Evolutionary conservation across 2,329 filamentous ascomycete genomes (phyloP), one percentile per base, ranked within the genome.

Genomic region (Ceratocystis colombiana): DNA sequence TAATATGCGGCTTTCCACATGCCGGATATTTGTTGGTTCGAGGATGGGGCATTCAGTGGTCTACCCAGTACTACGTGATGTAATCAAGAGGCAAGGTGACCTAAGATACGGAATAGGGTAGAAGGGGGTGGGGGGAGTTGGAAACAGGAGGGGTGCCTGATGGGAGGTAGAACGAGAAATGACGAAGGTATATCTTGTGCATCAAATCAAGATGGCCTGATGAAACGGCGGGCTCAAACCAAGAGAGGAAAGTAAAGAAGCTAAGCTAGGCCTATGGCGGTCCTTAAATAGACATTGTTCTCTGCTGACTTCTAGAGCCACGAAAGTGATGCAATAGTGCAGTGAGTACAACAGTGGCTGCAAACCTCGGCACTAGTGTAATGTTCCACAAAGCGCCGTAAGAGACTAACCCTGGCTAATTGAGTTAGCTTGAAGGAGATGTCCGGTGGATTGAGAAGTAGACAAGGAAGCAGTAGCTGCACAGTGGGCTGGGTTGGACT

Each of bases 41-140:
- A 25, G 53, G 53, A 17, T 17, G 12, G 53, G 30, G 5, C 37
- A 41, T 41, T 41, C 37, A 33, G 53, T 57, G 28, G 53, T 57
- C 53, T 57, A 17, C n/a, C 30, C 53, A n/a, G 10, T 22, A n/a
- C 22, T 57, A 57, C 53, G n/a, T 57, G 53, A 57, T 57, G 53
- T 57, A 57, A 57, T 57, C 53, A 30, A 55, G 12, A 55, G 25
- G 25, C 28, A 25, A 28, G 50, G 50, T 30, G 25, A 20, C 6
- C 28, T 57, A n/a, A 57, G 53, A 57, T 25, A 57, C 30, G 46
- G 46, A 20, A 20, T 17, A 20, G 45, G 3, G 45, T 17, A 20
- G 45, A 20, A 15, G 45, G 45, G 45, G 22, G 22, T 22, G 45
- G 45, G 45, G 45, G 45, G 17, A 10, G 46, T n/a, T 6, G 46